These are phyloP conservation scores for Lablab purpureus DNA, from an alignment of 306 rosid species.

Conservation along the genomic window DNA sequence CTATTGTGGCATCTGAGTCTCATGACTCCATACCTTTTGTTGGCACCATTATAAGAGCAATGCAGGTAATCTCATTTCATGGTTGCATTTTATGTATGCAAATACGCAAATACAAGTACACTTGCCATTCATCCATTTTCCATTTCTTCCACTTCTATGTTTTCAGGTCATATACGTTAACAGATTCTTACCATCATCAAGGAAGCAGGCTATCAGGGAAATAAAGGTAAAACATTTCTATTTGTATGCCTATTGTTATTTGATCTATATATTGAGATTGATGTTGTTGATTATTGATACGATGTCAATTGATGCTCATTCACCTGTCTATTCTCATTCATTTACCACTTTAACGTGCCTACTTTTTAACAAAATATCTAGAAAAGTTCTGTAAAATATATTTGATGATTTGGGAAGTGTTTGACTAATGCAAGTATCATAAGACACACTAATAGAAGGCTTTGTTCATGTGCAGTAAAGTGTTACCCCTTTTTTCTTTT, in stretches of 20 bases:
- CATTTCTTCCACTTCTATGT: constrained; percentile 34
- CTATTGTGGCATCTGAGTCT: constrained; percentile 96
- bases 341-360: background rate
- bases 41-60: constrained; percentile 97
- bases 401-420: constrained; percentile 31
- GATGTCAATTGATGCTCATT: constrained; percentile 32
- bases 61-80: constrained; percentile 78
- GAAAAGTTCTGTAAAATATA: background rate
- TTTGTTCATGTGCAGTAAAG: background rate
- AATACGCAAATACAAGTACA: background rate
- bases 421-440: background rate
- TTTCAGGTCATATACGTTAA: constrained; percentile 91
- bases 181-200: constrained; percentile 80
- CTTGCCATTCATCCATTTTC: constrained; percentile 28
- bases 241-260: constrained; percentile 37
- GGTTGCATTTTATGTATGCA: constrained; percentile 33
- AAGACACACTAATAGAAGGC: background rate
- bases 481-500: background rate
- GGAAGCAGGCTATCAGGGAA: constrained; percentile 80
- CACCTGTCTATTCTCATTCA: constrained; percentile 13
- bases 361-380: constrained; percentile 28
- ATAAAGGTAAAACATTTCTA: constrained; percentile 92
- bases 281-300: constrained; percentile 22
- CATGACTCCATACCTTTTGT: constrained; percentile 93
- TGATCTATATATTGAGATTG: constrained; percentile 31